Conservation (phyloP, 192 early-diverging fungal species). For the Allomyces macrogynus region DNA sequence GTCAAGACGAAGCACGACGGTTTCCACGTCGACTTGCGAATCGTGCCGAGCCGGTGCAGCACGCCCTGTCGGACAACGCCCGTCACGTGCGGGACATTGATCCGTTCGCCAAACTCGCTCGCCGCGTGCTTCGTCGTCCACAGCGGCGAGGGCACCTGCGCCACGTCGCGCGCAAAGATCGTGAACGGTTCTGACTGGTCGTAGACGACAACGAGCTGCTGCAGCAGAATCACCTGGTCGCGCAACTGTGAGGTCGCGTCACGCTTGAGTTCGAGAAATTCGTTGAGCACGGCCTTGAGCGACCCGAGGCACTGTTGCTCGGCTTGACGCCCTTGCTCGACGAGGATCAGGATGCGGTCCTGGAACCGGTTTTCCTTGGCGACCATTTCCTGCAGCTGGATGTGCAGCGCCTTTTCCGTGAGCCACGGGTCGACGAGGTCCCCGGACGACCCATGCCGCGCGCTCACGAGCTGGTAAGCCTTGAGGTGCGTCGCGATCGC, state of each 20-base stretch:
- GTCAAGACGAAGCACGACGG: constrained; percentile 3
- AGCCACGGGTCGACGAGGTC: constrained; percentile 4
- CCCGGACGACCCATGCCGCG: not conserved
- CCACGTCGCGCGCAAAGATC: not conserved
- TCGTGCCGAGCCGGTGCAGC: constrained; percentile 1
- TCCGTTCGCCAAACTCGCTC: not conserved
- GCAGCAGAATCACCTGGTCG: not conserved
- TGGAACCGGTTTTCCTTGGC: constrained; percentile 1
- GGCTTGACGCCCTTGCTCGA: not conserved
- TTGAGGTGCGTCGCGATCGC: not conserved
- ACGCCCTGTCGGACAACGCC: constrained; percentile 1
- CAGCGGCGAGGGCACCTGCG: not conserved
- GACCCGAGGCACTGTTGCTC: not conserved
- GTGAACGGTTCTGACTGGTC: not conserved
- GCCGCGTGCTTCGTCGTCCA: not conserved
- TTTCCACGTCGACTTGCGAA: constrained; percentile 3
- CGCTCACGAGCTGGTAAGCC: not conserved
- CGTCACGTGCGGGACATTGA: not conserved
- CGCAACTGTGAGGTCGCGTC: not conserved
- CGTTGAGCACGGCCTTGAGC: constrained; percentile 1
- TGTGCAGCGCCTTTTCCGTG: constrained; percentile 3
- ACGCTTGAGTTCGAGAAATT: not conserved
- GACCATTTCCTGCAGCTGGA: constrained; percentile 3
- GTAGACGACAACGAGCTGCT: not conserved
- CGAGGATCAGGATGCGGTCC: not conserved